Conservation (phyloP, 257 asterid genomes). For the Solanum gracilifrons region DNA sequence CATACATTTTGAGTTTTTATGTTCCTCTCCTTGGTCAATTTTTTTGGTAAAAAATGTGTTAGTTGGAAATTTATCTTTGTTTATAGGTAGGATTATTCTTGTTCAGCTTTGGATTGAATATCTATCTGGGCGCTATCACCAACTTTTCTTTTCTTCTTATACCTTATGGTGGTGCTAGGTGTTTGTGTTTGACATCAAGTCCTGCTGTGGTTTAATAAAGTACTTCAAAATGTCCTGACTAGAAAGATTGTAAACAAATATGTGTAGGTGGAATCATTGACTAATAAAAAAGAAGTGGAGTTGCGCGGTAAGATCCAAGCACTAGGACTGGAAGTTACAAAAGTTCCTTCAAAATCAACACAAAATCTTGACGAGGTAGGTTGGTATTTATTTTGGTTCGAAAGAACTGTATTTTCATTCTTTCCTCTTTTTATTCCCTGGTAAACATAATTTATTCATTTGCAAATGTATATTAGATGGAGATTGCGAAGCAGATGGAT, state of each 20-base stretch:
- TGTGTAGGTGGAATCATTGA: conserved; percentile 75
- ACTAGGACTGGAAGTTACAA: conserved; percentile 69
- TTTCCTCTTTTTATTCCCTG: not conserved
- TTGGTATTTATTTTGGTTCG: not conserved
- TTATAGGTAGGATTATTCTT: not conserved
- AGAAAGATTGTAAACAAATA: not conserved
- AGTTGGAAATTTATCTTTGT: not conserved
- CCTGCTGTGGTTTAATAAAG: not conserved
- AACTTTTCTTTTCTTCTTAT: not conserved
- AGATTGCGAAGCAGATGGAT: conserved; percentile 82
- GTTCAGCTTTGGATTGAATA: not conserved
- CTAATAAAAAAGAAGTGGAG: conserved; percentile 94
- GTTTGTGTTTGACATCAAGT: not conserved
- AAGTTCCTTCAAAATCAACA: conserved; percentile 68
- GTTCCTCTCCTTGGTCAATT: not conserved
- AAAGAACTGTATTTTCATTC: not conserved
- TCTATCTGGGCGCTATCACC: not conserved
- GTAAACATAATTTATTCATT: not conserved
- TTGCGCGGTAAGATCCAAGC: conserved; percentile 82
- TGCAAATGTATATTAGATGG: conserved; percentile 30
- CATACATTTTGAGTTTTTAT: not conserved
- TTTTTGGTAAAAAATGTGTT: not conserved
- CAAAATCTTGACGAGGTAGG: conserved; percentile 70
- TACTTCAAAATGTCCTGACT: not conserved
- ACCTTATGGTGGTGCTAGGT: not conserved